Conservation (phyloP, 441 rosid genomes). For the Arabidopsis hybrid region DNA sequence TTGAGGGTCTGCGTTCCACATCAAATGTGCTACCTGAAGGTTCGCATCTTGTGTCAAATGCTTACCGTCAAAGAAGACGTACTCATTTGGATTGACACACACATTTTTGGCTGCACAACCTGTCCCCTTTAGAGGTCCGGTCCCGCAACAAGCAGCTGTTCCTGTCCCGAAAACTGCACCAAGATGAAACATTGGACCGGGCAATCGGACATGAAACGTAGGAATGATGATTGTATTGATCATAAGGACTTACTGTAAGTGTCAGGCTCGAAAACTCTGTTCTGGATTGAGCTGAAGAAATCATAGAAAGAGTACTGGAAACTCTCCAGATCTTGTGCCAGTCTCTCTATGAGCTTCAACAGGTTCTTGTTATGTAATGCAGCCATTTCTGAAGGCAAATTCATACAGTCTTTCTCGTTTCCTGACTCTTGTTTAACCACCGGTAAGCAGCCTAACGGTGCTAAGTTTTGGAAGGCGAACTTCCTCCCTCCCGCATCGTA, state of each 20-base stretch:
- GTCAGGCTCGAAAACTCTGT: not conserved
- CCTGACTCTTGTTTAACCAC: not conserved
- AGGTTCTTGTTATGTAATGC: slow-evolving; percentile 34
- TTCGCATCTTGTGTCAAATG: slow-evolving; percentile 32
- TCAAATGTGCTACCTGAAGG: slow-evolving; percentile 21
- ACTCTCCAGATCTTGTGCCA: not conserved
- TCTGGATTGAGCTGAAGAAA: slow-evolving; percentile 10
- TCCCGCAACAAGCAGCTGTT: slow-evolving; percentile 23
- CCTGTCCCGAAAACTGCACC: not conserved
- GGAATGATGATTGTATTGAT: not conserved
- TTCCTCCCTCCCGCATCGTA: slow-evolving; percentile 45
- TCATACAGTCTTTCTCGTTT: not conserved
- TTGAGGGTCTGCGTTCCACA: slow-evolving; percentile 16
- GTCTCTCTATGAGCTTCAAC: slow-evolving; percentile 7
- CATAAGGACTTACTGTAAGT: slow-evolving; percentile 23
- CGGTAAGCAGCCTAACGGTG: slow-evolving; percentile 47
- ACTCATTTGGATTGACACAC: slow-evolving; percentile 12
- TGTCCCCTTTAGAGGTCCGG: not conserved
- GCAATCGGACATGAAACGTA: not conserved
- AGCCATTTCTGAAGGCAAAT: slow-evolving; percentile 16
- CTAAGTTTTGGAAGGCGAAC: slow-evolving; percentile 45
- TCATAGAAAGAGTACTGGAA: slow-evolving; percentile 18
- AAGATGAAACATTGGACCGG: not conserved
- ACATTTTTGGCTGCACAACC: not conserved
- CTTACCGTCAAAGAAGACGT: slow-evolving; percentile 29